Evolutionary conservation across 2,329 filamentous ascomycete species (phyloP), one percentile per base, ranked within the genome.

Genomic region (Xylaria sp.): DNA sequence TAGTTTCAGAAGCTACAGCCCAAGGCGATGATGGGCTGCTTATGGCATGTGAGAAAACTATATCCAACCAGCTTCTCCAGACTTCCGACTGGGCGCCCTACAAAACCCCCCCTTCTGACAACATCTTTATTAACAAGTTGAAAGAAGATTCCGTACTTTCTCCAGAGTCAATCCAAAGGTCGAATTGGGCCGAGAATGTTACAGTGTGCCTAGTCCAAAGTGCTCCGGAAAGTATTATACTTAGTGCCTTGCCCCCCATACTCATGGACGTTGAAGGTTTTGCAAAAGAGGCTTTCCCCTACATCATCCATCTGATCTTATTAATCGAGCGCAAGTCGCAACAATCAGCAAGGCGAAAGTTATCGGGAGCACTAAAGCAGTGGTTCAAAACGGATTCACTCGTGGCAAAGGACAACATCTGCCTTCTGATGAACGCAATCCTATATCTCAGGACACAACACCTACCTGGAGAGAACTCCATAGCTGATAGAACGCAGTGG

Each of bases 371-470:
- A 2, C 82, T 91, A 60, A 86, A 82, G 35, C 76, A 79, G 9
- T 92, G 90, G 82, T 84, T 98, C 35, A 76, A 77, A 2, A 76
- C 78, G 63, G 75, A 78, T 62, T 75, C 80, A 11, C 64, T 74
- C 1, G 68, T 68, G 58, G 84, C 79, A 1, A 84, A 83, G 58
- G 82, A 87, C 5, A 92, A 92, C 68, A 78, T 90, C 52, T 87
- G 87, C 62, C 83, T 95, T 35, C 79, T 97, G 1, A 83, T 98
- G 38, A 90, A 92, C 65, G 86, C 89, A 3, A 81, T 99, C 29
- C 79, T 99, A 2, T 99, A 98, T 72, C 83, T 99, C n/a, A 87
- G 93, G 37, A 92, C 90, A 3, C 93, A 96, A 71, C 82, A 85
- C 27, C 78, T 89, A 13, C 90, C 91, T 0, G 84, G 87, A 11